Conservation (phyloP, 1,139 yeast genomes). For the Meyerozyma guilliermondii region DNA sequence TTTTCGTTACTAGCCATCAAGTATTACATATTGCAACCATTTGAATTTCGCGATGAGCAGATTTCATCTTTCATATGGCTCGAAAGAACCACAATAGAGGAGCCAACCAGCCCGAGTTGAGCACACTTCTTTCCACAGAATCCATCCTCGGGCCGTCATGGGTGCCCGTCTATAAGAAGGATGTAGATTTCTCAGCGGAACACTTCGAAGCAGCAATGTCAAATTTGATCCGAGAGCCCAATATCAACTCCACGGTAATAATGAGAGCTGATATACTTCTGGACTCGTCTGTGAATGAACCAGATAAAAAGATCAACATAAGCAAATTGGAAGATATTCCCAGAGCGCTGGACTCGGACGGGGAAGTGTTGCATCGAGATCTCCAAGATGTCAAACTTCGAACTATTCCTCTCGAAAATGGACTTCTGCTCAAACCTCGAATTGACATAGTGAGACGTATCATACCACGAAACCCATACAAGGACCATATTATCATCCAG, state of each 20-base stretch:
- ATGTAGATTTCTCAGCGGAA: slow-evolving; percentile 37
- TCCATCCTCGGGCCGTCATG: slow-evolving; percentile 62
- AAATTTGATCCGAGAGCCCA: slow-evolving; percentile 78
- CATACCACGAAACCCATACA: slow-evolving; percentile 83
- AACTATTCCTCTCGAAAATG: slow-evolving; percentile 32
- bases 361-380: slow-evolving; percentile 39
- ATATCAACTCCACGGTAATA: slow-evolving; percentile 87
- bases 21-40: background rate
- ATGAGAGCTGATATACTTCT: slow-evolving; percentile 79
- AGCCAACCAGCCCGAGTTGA: background rate
- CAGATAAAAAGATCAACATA: slow-evolving; percentile 23
- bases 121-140: slow-evolving; percentile 2
- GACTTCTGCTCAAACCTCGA: slow-evolving; percentile 30
- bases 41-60: slow-evolving; percentile 1
- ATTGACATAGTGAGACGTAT: slow-evolving; percentile 68
- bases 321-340: slow-evolving; percentile 21
- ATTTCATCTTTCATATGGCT: background rate
- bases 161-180: slow-evolving; percentile 51
- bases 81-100: slow-evolving; percentile 1
- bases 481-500: slow-evolving; percentile 79
- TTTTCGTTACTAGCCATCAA: background rate
- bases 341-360: slow-evolving; percentile 13
- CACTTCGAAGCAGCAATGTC: slow-evolving; percentile 77
- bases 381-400: slow-evolving; percentile 54
- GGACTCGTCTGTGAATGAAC: slow-evolving; percentile 33